Percentiles rank a stretch among this genome's conserved stretches.
Conservation (phyloP, 2,329 filamentous ascomycete species). For the Claviceps arundinis region DNA sequence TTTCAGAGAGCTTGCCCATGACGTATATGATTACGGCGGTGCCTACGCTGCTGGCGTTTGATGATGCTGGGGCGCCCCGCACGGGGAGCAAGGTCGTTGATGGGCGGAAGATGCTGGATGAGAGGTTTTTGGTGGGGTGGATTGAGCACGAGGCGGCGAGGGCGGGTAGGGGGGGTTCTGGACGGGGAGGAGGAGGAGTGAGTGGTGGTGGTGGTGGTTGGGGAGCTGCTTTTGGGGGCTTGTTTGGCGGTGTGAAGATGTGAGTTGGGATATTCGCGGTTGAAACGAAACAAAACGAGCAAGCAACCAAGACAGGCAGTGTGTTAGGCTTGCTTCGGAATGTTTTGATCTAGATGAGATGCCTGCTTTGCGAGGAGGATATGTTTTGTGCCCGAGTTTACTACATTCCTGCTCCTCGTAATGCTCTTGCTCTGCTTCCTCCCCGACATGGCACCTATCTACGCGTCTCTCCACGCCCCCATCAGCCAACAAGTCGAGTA, state of each 20-base stretch:
- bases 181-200: conserved; percentile 24
- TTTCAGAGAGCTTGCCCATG: conserved; percentile 27
- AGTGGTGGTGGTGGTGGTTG: conserved; percentile 21
- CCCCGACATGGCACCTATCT: too few relatives aligned
- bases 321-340: too few relatives aligned
- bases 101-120: conserved; percentile 33
- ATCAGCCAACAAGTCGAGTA: too few relatives aligned
- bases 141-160: conserved; percentile 27
- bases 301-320: too few relatives aligned
- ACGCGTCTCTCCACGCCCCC: too few relatives aligned
- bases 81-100: conserved; percentile 35
- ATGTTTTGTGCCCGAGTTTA: too few relatives aligned
- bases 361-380: too few relatives aligned
- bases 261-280: background rate
- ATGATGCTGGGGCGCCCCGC: conserved; percentile 41
- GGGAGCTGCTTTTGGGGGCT: conserved; percentile 22
- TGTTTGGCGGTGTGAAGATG: conserved; percentile 24
- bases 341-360: too few relatives aligned
- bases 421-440: too few relatives aligned
- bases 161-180: conserved; percentile 29
- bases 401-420: too few relatives aligned
- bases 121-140: conserved; percentile 39
- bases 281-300: too few relatives aligned
- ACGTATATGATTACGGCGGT: conserved; percentile 45
- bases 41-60: conserved; percentile 45